Conservation (phyloP, 2,329 filamentous ascomycete genomes). For the Aspergillus niger region DNA sequence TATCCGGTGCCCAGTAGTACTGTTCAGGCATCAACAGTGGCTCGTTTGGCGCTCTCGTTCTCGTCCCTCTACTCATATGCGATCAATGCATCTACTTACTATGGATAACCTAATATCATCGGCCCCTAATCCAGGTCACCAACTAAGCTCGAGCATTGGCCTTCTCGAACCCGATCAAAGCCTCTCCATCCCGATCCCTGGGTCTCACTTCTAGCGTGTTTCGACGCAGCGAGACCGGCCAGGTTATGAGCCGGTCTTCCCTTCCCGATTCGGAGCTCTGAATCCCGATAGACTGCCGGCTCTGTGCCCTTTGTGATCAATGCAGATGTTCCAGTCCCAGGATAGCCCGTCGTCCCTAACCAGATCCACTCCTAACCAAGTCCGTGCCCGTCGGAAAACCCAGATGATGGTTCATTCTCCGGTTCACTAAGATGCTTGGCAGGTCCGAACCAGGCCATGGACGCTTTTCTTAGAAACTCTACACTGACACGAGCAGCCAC, state of each 20-base stretch:
- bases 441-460: not conserved
- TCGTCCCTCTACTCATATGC: not conserved
- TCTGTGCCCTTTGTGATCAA: not conserved
- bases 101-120: no score
- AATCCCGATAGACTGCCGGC: not conserved
- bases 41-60: not conserved
- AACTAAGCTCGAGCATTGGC: not conserved
- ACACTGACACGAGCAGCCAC: not conserved
- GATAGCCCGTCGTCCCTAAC: not conserved
- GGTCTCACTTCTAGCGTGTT: not conserved
- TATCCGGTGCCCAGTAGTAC: not conserved
- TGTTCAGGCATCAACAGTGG: not conserved
- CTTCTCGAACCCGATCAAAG: not conserved
- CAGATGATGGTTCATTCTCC: not conserved
- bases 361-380: not conserved
- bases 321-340: not conserved
- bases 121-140: not conserved
- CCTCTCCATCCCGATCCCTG: not conserved
- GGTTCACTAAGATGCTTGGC: not conserved
- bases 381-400: not conserved
- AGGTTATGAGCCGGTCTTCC: not conserved
- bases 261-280: not conserved
- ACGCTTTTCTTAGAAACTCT: not conserved
- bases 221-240: not conserved
- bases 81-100: no score